Evolutionary conservation across 305 asterid species (phyloP), one percentile per base, ranked within the genome.

Genomic region (Fraxinus floribunda): DNA sequence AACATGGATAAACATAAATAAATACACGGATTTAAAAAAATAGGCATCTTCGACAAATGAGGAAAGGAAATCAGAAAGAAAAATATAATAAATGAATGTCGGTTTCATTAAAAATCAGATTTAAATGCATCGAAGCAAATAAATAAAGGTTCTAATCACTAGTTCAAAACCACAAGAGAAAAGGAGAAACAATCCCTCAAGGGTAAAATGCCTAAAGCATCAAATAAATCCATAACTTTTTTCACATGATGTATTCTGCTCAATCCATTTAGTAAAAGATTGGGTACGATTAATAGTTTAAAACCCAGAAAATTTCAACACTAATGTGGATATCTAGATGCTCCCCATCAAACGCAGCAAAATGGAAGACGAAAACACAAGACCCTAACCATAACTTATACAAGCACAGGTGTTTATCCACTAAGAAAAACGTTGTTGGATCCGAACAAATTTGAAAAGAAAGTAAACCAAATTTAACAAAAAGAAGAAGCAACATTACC

Each of bases 401-500:
- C 26, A 34, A 29, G 35, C 15, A 71, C 4, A 70, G 75, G 4
- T 15, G 20, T 1, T 16, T 11, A 13, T 41, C 20, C 66, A 44
- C n/a, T n/a, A 76, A n/a, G 13, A 75, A 41, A 18, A 41, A 76
- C 66, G 7, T 5, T n/a, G 4, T 30, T 26, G 7, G 73, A 66
- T 66, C n/a, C 34, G 29, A 49, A 32, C 5, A 74, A 18, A 3
- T 11, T 9, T 34, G 15, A 32, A 73, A n/a, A 74, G 49, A 8
- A n/a, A n/a, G 16, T 2, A 13, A 75, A 55, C 15, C 0, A 38
- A 38, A 38, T 4, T 38, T 38, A 76, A 6, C 60, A 38, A 22
- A 75, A 76, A 0, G 79, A 8, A n/a, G 38, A 24, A 39, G 52
- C 22, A 41, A 76, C 79, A 24, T 20, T 76, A 76, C 79, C 79